Evolutionary conservation across 495 filamentous ascomycete species (phyloP).

Genomic region (Penicillium daleae): DNA sequence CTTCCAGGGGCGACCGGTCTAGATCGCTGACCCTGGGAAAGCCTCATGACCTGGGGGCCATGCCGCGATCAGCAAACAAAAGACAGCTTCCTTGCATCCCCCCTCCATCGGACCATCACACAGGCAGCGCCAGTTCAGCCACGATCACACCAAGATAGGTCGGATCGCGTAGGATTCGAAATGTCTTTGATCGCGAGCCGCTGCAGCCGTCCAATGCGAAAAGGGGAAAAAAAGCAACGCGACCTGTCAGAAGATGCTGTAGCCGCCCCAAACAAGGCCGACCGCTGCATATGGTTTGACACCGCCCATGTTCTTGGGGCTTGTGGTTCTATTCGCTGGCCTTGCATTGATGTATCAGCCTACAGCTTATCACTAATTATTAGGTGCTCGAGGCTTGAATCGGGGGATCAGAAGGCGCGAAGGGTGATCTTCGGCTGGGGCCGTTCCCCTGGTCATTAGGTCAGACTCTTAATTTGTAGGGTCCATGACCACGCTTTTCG

Average conservation of each 20-base stretch:
- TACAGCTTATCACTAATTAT: not conserved
- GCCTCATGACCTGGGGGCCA: constrained; percentile 21
- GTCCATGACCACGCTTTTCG: not conserved
- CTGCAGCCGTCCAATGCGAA: constrained; percentile 24
- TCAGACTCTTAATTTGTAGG: constrained; percentile 6
- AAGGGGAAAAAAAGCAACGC: constrained; percentile 21
- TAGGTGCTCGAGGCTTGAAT: not conserved
- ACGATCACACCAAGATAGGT: constrained; percentile 32
- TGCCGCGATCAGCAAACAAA: constrained; percentile 28
- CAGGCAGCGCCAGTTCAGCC: constrained; percentile 22
- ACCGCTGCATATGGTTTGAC: constrained; percentile 17
- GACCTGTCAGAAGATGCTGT: constrained; percentile 28
- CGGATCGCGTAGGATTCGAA: constrained; percentile 19
- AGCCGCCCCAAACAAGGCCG: constrained; percentile 15
- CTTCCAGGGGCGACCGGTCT: not conserved
- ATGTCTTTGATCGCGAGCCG: constrained; percentile 26
- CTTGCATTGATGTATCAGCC: constrained; percentile 7
- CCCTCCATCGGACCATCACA: constrained; percentile 15
- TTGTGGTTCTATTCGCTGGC: constrained; percentile 5
- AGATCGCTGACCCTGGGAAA: constrained; percentile 8
- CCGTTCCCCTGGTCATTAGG: not conserved
- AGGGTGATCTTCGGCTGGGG: not conserved
- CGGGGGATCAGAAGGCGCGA: not conserved
- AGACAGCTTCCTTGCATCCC: not conserved
- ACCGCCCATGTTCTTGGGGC: constrained; percentile 2